These are phyloP conservation scores for Pseudocohnilembus persalinus DNA, from an alignment of 169 alveolate genomes.

Conservation along the genomic window DNA sequence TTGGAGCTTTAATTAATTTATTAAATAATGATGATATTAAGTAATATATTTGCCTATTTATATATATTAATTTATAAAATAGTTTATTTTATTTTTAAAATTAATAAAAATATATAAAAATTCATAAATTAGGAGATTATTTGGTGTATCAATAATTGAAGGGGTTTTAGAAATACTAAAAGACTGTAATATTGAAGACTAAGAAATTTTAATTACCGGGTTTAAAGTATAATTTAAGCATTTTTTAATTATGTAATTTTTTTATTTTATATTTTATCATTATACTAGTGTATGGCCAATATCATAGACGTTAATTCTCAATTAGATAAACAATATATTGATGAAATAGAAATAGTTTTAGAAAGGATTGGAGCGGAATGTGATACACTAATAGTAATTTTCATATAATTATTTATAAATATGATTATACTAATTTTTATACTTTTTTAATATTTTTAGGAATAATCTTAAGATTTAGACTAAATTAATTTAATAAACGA, in stretches of 20 bases:
- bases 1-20: slow-evolving; percentile 34
- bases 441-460: no score
- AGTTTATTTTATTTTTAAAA: background rate
- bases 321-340: slow-evolving; percentile 20
- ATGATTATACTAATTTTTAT: background rate
- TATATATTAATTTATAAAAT: background rate
- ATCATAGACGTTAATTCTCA: slow-evolving; percentile 14
- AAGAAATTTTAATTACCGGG: slow-evolving; percentile 19
- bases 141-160: slow-evolving; percentile 15
- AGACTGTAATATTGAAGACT: slow-evolving; percentile 38
- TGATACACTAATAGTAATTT: slow-evolving; percentile 26
- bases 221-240: slow-evolving; percentile 1
- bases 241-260: slow-evolving; percentile 8
- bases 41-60: slow-evolving; percentile 13
- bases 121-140: no score
- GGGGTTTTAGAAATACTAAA: slow-evolving; percentile 18
- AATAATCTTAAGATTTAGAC: slow-evolving; percentile 1
- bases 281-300: slow-evolving; percentile 23
- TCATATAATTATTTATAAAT: no score
- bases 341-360: slow-evolving; percentile 26
- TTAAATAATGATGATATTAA: slow-evolving; percentile 32
- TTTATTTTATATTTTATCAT: background rate
- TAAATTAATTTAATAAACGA: slow-evolving; percentile 19
- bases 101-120: no score
- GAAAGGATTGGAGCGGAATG: slow-evolving; percentile 30